Conservation (phyloP, 2,329 filamentous ascomycete species). For the Colletotrichum spaethianum region DNA sequence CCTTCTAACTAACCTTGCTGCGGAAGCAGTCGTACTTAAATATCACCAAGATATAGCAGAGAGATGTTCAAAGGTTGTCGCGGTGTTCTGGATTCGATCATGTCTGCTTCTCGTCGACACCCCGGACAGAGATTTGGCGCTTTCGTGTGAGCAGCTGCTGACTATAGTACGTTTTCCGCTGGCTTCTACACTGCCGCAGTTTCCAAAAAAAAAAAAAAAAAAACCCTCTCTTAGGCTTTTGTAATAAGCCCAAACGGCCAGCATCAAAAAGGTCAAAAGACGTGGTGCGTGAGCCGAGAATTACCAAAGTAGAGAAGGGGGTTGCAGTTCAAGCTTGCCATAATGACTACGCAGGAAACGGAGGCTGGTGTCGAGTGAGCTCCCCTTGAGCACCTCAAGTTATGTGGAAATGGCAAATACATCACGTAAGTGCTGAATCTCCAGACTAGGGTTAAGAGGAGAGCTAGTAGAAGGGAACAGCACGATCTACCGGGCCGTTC, state of each 20-base stretch:
- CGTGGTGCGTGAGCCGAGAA: too few species aligned
- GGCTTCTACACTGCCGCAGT: not conserved
- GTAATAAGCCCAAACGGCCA: too few species aligned
- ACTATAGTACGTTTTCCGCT: not conserved
- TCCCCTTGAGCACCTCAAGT: too few species aligned
- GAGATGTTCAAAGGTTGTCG: not conserved
- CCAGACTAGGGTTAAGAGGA: not conserved
- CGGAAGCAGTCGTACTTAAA: not conserved
- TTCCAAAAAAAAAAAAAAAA: too few species aligned
- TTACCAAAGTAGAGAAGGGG: too few species aligned
- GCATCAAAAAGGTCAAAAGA: too few species aligned
- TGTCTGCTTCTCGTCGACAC: not conserved
- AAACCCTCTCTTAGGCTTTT: too few species aligned
- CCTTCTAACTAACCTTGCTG: not conserved
- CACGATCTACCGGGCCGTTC: not conserved
- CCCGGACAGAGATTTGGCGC: not conserved
- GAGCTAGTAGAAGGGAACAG: too few species aligned
- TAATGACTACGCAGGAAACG: too few species aligned
- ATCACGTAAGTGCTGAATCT: not conserved
- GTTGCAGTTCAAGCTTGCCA: too few species aligned
- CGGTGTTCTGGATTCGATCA: not conserved
- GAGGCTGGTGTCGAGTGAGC: too few species aligned
- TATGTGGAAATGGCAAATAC: not conserved
- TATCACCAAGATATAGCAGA: not conserved
- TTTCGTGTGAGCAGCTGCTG: not conserved